Conservation (phyloP, 305 asterid species). For the Andrographis paniculata region DNA sequence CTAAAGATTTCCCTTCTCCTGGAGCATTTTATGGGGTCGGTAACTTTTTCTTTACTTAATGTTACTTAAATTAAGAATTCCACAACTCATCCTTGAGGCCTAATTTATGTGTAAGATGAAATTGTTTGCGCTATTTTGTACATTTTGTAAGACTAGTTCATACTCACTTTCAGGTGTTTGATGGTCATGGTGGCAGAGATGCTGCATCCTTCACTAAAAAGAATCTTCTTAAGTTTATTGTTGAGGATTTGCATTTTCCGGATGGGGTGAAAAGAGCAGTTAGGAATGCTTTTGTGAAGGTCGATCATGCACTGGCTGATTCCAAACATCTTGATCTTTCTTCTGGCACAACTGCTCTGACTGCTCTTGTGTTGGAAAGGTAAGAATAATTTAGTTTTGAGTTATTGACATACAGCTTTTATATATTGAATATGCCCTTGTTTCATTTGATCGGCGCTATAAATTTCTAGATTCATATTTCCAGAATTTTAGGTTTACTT, state of each 20-base stretch:
- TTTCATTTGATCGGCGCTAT: not conserved
- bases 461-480: not conserved
- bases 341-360: constrained; percentile 83
- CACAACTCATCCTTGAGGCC: no score
- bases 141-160: constrained; percentile 3
- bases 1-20: constrained; percentile 37
- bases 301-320: constrained; percentile 80
- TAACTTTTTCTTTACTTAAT: constrained; percentile 18
- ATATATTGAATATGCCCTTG: not conserved
- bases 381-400: constrained; percentile 19
- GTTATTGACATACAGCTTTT: not conserved
- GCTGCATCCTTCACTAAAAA: constrained; percentile 80
- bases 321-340: constrained; percentile 57
- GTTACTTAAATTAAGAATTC: not conserved
- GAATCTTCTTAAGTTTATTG: constrained; percentile 57
- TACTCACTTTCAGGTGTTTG: constrained; percentile 63
- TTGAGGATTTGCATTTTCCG: constrained; percentile 75
- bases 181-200: constrained; percentile 90
- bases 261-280: constrained; percentile 51
- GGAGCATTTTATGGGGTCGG: constrained; percentile 95
- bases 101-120: no score
- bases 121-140: not conserved
- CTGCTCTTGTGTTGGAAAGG: constrained; percentile 78
- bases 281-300: constrained; percentile 68
- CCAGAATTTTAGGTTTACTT: no score